Conservation (phyloP, 169 alveolate genomes). For the Plasmodium malariae region DNA sequence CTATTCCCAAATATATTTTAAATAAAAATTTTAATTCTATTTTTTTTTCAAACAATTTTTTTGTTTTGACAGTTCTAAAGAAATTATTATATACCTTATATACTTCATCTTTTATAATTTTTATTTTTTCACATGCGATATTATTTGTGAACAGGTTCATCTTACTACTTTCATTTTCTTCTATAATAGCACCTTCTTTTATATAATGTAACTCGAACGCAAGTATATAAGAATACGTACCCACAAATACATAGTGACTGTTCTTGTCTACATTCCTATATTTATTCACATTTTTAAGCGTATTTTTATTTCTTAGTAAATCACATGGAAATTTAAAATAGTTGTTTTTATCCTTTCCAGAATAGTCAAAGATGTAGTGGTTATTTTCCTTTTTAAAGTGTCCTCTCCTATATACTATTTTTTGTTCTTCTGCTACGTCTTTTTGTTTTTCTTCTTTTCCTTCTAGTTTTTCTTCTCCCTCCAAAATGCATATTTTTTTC, state of each 20-base stretch:
- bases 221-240: conserved; percentile 45
- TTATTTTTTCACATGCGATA: conserved; percentile 22
- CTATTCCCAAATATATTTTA: conserved; percentile 60
- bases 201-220: conserved; percentile 44
- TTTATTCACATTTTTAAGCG: conserved; percentile 19
- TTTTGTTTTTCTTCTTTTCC: not conserved
- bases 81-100: conserved; percentile 16
- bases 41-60: conserved; percentile 1
- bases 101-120: conserved; percentile 27
- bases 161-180: conserved; percentile 2
- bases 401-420: no score
- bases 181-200: not conserved
- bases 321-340: conserved; percentile 25
- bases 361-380: conserved; percentile 41
- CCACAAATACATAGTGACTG: conserved; percentile 46
- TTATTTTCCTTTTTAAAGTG: conserved; percentile 17
- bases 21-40: conserved; percentile 60
- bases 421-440: conserved; percentile 1
- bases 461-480: not conserved
- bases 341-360: conserved; percentile 35
- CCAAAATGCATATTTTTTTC: not conserved
- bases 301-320: conserved; percentile 46
- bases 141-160: conserved; percentile 7
- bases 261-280: conserved; percentile 18
- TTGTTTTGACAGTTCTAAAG: not conserved